Percentiles rank a stretch among this genome's conserved stretches.
Conservation (phyloP, 495 filamentous ascomycete genomes). For the Podospora conica region DNA sequence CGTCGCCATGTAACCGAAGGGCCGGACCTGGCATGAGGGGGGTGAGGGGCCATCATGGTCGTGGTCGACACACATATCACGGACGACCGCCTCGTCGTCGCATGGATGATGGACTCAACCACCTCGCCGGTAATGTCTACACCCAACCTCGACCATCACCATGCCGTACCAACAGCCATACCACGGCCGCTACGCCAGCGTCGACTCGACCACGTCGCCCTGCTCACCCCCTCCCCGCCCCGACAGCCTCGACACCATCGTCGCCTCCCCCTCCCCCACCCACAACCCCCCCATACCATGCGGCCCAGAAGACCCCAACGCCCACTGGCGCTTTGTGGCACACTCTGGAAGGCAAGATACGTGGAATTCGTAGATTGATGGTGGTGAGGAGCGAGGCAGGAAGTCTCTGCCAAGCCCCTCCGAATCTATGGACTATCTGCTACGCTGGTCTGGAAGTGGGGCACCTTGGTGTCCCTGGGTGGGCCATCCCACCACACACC, state of each 20-base stretch:
- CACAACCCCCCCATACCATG: background rate
- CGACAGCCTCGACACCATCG: background rate
- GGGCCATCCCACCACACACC: background rate
- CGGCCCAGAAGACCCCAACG: background rate
- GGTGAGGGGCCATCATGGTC: background rate
- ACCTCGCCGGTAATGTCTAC: background rate
- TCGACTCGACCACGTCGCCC: background rate
- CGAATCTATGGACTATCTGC: background rate
- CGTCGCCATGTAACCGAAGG: background rate
- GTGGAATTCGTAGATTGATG: too few species aligned
- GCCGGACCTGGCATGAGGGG: background rate
- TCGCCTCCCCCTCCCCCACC: background rate
- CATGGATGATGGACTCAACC: background rate
- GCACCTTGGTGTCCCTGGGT: too few species aligned
- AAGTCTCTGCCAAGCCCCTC: too few species aligned
- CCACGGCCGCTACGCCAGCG: background rate
- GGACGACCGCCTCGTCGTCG: background rate
- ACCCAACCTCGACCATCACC: background rate
- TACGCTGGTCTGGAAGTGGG: background rate
- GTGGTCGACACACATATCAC: background rate
- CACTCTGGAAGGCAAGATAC: too few species aligned
- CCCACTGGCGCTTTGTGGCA: background rate
- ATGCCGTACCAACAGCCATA: background rate
- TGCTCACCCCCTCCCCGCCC: too few species aligned
- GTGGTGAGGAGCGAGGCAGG: too few species aligned